Evolutionary conservation across 2,329 filamentous ascomycete species (phyloP), one percentile per base, ranked within the genome.

Genomic region (Botrytis galanthina): DNA sequence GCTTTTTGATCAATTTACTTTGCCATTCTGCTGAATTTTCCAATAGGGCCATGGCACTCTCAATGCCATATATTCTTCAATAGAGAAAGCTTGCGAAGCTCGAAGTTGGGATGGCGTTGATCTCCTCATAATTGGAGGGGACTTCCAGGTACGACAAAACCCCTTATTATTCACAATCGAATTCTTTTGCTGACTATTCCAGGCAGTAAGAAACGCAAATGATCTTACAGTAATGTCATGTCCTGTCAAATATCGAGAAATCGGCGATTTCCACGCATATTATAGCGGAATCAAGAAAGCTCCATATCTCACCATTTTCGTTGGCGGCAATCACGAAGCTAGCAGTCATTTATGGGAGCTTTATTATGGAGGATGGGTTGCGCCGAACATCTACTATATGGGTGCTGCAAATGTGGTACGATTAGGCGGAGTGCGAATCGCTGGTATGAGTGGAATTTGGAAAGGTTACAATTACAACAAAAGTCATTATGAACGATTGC

Each of bases 301-400:
- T 0, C 96, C 96, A 0, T 97, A 94, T 80, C 86, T 97, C 63
- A 99, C 96, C 26, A 85, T 98, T 62, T 98, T 98, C 83, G 91
- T 97, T 69, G 95, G 91, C 61, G 96, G 96, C 3, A 99, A 99
- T 81, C 96, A 99, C 80, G 96, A 99, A 84, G 95, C 96, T 0
- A 93, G 93, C 79, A 94, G 93, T 69, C 90, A 98, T 82, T 85
- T 97, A 8, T 96, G 91, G 86, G 96, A 99, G 83, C 88, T 99
- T 0, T 97, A 93, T 84, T 97, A 98, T 81, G 96, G 96, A 70
- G 96, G 96, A 69, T 99, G 96, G 96, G 96, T 94, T 9, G 95
- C 95, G 12, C 94, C 94, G 14, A 97, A 96, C 78, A 98, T 99
- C 76, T 99, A 98, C 85, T 99, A 98, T 83, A 87, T 98, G 82